Evolutionary conservation across 2,329 filamentous ascomycete species (phyloP).

Genomic region (Fusarium avenaceum): DNA sequence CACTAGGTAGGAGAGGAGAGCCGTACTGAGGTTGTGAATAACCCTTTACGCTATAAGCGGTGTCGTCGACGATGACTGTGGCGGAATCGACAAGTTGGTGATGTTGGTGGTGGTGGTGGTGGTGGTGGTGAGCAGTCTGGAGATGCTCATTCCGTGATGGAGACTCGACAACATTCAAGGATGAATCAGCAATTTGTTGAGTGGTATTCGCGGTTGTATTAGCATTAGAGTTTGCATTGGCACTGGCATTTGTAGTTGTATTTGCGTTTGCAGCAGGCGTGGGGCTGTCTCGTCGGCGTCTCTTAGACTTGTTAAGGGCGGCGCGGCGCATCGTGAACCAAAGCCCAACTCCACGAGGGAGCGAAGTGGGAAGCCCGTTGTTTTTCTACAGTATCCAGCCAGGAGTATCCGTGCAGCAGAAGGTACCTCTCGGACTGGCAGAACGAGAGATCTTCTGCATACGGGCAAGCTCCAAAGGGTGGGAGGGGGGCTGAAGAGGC

Average conservation of each 20-base stretch:
- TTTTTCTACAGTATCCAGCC: slow-evolving; percentile 35
- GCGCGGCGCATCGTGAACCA: slow-evolving; percentile 46
- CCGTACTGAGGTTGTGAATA: slow-evolving; percentile 23
- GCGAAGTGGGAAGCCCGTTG: slow-evolving; percentile 23
- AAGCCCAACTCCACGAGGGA: slow-evolving; percentile 11
- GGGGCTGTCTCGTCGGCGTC: slow-evolving; percentile 37
- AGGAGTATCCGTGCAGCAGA: slow-evolving; percentile 15
- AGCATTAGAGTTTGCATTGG: not conserved
- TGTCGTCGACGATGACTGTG: slow-evolving; percentile 15
- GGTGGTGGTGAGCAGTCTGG: slow-evolving; percentile 31
- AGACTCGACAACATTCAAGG: slow-evolving; percentile 26
- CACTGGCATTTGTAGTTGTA: not conserved
- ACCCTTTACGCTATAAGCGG: slow-evolving; percentile 10
- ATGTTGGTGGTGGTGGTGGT: not conserved
- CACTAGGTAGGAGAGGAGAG: slow-evolving; percentile 5
- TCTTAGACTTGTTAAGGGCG: slow-evolving; percentile 34
- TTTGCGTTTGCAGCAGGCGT: not conserved
- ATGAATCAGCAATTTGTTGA: slow-evolving; percentile 14
- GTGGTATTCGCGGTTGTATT: slow-evolving; percentile 4
- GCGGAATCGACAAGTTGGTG: slow-evolving; percentile 15
- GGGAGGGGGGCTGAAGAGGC: slow-evolving; percentile 23
- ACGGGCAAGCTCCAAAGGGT: slow-evolving; percentile 34
- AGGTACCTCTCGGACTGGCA: slow-evolving; percentile 10
- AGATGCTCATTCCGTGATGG: slow-evolving; percentile 40
- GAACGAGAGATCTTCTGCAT: slow-evolving; percentile 41